phyloP scores from a whole-genome alignment of 192 early-diverging fungal genomes.

The Coemansia sp. region DNA sequence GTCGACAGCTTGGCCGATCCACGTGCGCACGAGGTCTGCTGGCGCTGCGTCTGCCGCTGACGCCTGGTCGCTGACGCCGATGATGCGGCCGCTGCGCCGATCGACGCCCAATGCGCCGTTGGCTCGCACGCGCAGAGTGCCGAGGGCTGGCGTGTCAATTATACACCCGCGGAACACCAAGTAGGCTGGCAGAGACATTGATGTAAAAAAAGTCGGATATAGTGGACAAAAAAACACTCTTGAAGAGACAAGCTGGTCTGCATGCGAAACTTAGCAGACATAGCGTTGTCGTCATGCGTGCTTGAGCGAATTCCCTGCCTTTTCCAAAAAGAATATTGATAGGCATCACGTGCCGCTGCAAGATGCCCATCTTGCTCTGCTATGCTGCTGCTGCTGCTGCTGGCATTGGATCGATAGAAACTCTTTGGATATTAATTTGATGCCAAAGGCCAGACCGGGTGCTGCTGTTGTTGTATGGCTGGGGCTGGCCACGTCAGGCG shows the following conservation, averaged over 20 bases:
- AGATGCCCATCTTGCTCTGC: no score
- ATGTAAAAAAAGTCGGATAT: not conserved
- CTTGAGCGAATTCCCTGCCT: no score
- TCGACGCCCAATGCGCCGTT: constrained; percentile 69
- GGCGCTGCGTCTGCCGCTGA: not conserved
- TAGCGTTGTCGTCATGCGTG: no score
- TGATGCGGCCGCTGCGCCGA: constrained; percentile 61
- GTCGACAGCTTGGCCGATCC: constrained; percentile 15
- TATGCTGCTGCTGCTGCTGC: no score
- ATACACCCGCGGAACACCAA: constrained; percentile 62
- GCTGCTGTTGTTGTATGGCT: not conserved
- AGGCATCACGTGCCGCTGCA: no score
- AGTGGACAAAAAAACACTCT: not conserved
- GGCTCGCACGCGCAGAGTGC: constrained; percentile 64
- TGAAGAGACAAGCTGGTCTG: no score
- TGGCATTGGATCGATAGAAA: no score
- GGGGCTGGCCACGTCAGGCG: not conserved
- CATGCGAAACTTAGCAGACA: no score
- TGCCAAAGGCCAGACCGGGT: not conserved
- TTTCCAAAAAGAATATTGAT: no score
- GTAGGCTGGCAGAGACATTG: constrained; percentile 20
- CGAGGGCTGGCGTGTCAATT: constrained; percentile 63
- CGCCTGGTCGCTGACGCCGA: constrained; percentile 44
- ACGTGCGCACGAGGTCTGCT: constrained; percentile 18
- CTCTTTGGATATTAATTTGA: not conserved